Evolutionary conservation across 495 filamentous ascomycete genomes (phyloP).

Genomic region (Podospora anserina): DNA sequence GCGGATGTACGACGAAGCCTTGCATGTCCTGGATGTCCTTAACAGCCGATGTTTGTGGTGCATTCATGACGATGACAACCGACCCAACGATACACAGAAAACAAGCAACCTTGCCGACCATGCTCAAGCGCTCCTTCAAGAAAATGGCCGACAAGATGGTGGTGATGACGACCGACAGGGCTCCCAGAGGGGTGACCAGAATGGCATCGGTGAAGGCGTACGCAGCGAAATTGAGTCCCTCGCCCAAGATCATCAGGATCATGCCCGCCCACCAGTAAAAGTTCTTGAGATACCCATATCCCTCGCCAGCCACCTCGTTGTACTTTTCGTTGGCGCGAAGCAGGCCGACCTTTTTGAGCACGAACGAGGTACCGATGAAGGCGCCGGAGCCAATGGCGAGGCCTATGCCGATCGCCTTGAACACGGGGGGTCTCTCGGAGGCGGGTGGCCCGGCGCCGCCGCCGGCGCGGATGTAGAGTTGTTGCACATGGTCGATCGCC

Average conservation of each 20-base stretch:
- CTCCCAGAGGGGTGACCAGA: slow-evolving; percentile 89
- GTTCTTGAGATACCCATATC: slow-evolving; percentile 98
- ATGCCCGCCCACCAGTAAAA: slow-evolving; percentile 94
- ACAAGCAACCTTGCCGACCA: slow-evolving; percentile 94
- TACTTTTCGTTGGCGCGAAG: slow-evolving; percentile 94
- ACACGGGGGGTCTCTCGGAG: slow-evolving; percentile 46
- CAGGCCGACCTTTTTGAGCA: slow-evolving; percentile 89
- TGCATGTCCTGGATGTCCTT: slow-evolving; percentile 91
- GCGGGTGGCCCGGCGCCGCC: slow-evolving; percentile 20
- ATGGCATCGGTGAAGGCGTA: slow-evolving; percentile 98
- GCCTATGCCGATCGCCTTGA: slow-evolving; percentile 84
- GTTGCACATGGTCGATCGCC: slow-evolving; percentile 40
- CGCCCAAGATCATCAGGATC: slow-evolving; percentile 95
- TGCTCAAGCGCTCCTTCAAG: slow-evolving; percentile 89
- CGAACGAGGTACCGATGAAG: slow-evolving; percentile 95
- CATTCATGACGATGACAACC: slow-evolving; percentile 91
- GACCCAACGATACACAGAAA: slow-evolving; percentile 93
- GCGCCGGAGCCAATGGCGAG: slow-evolving; percentile 84
- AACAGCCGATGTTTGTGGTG: slow-evolving; percentile 79
- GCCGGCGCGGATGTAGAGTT: slow-evolving; percentile 43
- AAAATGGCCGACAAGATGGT: slow-evolving; percentile 94
- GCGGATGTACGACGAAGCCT: slow-evolving; percentile 78
- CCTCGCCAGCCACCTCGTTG: slow-evolving; percentile 92
- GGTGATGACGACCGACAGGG: slow-evolving; percentile 92
- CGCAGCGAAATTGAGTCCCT: slow-evolving; percentile 95